Conservation (phyloP, 805 yeast species). For the Zygotorulaspora florentina region DNA sequence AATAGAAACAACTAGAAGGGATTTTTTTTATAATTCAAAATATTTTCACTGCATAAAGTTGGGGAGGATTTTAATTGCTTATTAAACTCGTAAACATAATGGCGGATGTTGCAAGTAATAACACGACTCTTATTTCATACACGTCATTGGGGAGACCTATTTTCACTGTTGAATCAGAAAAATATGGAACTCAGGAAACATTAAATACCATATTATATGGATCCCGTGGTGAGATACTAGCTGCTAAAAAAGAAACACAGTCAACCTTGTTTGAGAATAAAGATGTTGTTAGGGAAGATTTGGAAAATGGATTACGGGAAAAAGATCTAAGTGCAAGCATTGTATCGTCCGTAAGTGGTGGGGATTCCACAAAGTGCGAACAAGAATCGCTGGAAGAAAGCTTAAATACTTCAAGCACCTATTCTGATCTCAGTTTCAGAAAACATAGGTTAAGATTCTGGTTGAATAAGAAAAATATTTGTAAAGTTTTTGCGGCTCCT, state of each 20-base stretch:
- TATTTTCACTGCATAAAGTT: no score
- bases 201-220: no score
- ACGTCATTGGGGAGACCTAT: background rate
- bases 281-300: background rate
- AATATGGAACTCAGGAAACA: no score
- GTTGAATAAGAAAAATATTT: background rate
- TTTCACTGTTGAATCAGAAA: no score
- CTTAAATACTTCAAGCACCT: background rate
- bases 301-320: background rate
- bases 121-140: background rate
- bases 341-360: background rate
- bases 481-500: background rate
- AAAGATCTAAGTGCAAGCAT: background rate
- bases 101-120: background rate
- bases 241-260: background rate
- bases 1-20: no score
- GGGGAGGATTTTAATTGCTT: no score
- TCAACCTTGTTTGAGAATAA: background rate
- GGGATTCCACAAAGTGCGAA: background rate
- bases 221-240: background rate
- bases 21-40: no score
- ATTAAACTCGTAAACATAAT: background rate
- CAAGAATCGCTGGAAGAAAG: background rate
- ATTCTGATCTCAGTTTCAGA: background rate
- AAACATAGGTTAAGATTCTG: slow-evolving; percentile 3